These are phyloP conservation scores for Coprinopsis strossmayeri DNA, from an alignment of 768 basidiomycete genomes.

Conservation along the genomic window DNA sequence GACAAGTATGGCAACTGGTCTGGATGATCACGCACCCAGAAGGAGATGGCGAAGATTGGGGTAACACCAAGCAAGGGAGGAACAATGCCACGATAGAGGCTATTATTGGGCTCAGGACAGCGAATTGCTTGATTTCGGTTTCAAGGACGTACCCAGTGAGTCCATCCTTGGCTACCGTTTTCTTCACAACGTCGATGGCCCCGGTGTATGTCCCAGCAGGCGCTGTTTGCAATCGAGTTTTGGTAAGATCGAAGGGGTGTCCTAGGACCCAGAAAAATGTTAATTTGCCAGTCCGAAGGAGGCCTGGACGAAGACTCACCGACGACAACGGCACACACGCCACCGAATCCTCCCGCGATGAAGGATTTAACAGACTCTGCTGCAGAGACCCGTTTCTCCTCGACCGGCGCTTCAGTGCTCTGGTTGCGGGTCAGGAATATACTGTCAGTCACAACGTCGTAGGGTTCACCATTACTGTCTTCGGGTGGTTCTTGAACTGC, in stretches of 20 bases:
- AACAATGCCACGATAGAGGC: constrained; percentile 88
- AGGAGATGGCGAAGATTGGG: constrained; percentile 95
- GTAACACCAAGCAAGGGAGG: constrained; percentile 93
- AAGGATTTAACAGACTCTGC: constrained; percentile 70
- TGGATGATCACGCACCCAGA: constrained; percentile 65
- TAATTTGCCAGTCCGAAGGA: not conserved
- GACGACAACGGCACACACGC: constrained; percentile 80
- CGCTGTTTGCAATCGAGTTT: constrained; percentile 95
- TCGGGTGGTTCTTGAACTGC: too few species aligned
- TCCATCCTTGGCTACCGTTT: constrained; percentile 88
- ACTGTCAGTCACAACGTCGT: too few species aligned
- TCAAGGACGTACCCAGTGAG: constrained; percentile 62
- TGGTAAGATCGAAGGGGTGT: constrained; percentile 96
- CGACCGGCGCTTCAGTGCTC: constrained; percentile 31
- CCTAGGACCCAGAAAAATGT: constrained; percentile 37
- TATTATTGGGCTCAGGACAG: constrained; percentile 20
- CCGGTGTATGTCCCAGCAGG: constrained; percentile 83
- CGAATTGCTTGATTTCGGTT: not conserved
- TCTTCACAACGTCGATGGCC: constrained; percentile 88
- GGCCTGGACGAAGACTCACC: constrained; percentile 41
- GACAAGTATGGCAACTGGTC: not conserved
- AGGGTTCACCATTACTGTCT: too few species aligned
- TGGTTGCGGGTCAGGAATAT: constrained; percentile 11
- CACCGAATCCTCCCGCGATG: constrained; percentile 91
- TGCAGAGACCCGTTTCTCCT: constrained; percentile 33